phyloP scores from a whole-genome alignment of 2,329 filamentous ascomycete genomes.

The Xylariaceae sp. region DNA sequence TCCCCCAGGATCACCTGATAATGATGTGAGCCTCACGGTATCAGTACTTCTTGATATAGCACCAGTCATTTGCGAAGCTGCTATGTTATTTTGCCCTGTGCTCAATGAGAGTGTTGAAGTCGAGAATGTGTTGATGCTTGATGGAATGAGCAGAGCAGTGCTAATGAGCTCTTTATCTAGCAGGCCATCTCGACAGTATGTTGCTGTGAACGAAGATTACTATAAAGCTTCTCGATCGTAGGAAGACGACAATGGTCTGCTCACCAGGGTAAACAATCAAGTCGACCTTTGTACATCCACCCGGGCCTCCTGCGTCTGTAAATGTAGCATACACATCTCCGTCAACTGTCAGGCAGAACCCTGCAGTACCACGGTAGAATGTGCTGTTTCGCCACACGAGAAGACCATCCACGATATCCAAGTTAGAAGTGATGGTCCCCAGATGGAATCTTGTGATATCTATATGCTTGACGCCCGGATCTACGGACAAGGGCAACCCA shows the following conservation, averaged over 20 bases:
- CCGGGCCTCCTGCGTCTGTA: slow-evolving; percentile 8
- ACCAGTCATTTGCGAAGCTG: no score
- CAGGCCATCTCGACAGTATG: slow-evolving; percentile 8
- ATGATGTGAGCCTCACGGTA: no score
- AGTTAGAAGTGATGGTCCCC: slow-evolving; percentile 10
- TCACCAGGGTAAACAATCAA: slow-evolving; percentile 16
- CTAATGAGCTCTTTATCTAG: no score
- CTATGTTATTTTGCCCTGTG: no score
- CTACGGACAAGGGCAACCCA: slow-evolving; percentile 10
- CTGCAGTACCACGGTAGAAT: slow-evolving; percentile 15
- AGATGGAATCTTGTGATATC: slow-evolving; percentile 6
- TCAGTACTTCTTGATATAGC: no score
- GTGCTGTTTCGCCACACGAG: slow-evolving; percentile 15
- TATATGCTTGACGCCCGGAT: slow-evolving; percentile 13
- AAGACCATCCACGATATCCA: slow-evolving; percentile 11
- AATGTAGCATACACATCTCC: slow-evolving; percentile 17
- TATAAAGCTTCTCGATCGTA: no score
- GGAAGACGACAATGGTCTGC: not conserved
- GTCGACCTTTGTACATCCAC: slow-evolving; percentile 9
- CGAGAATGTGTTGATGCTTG: no score
- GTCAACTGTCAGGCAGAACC: slow-evolving; percentile 12
- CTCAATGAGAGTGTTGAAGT: no score
- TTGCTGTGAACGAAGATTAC: not conserved
- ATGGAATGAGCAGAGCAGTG: no score
- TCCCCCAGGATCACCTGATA: no score